phyloP scores from a whole-genome alignment of 805 yeast genomes.

The Pichia gijzeniarum region DNA sequence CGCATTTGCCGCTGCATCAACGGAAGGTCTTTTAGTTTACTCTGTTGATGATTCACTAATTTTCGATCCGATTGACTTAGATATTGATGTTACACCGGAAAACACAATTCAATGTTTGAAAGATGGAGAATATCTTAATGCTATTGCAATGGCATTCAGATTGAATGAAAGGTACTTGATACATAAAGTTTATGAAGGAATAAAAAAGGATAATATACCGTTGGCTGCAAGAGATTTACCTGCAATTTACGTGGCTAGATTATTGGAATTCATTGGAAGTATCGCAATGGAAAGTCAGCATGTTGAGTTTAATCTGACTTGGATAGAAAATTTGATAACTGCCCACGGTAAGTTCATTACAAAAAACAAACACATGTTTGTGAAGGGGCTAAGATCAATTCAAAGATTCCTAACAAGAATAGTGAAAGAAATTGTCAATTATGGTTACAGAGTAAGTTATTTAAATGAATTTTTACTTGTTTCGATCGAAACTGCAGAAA shows the following conservation, averaged over 20 bases:
- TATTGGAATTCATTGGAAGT: constrained; percentile 64
- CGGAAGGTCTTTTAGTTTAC: constrained; percentile 83
- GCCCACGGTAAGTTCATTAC: constrained; percentile 74
- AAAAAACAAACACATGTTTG: constrained; percentile 53
- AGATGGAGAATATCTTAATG: constrained; percentile 61
- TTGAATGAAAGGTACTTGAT: constrained; percentile 75
- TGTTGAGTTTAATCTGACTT: constrained; percentile 72
- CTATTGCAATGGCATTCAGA: constrained; percentile 89
- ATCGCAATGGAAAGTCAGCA: constrained; percentile 68
- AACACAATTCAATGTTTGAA: constrained; percentile 54
- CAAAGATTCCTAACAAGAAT: constrained; percentile 69
- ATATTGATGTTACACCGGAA: constrained; percentile 84
- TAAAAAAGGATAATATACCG: constrained; percentile 65
- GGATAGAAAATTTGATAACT: constrained; percentile 68
- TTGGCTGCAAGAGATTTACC: constrained; percentile 70
- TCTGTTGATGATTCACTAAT: constrained; percentile 67
- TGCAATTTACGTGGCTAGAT: constrained; percentile 59
- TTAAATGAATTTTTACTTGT: constrained; percentile 44
- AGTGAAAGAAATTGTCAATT: constrained; percentile 63
- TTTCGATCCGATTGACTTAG: constrained; percentile 94
- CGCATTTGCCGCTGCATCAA: constrained; percentile 90
- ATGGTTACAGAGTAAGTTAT: constrained; percentile 49
- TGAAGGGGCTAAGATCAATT: constrained; percentile 57
- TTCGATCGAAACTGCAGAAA: constrained; percentile 8
- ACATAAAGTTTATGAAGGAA: constrained; percentile 62